Evolutionary conservation across 768 basidiomycete species (phyloP).

Genomic region (Cyclocybe aegerita): DNA sequence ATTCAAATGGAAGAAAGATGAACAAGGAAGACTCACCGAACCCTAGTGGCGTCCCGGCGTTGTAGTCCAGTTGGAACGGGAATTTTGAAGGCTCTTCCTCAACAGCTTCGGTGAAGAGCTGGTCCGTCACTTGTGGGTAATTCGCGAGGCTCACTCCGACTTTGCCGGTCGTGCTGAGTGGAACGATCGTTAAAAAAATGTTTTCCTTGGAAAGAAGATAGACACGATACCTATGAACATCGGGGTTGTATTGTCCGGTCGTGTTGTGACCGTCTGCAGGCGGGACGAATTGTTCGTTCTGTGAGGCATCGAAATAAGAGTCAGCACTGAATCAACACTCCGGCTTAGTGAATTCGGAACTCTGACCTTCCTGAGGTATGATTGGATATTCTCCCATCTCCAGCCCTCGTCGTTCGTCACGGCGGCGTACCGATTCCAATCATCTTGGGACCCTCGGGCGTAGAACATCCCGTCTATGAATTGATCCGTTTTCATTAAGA

Average conservation of each 20-base stretch:
- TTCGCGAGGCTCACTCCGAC: too few relatives aligned
- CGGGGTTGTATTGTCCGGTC: slow-evolving; percentile 27
- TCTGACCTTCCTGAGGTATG: slow-evolving; percentile 23
- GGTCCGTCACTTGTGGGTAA: slow-evolving; percentile 15
- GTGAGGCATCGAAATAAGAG: neutral
- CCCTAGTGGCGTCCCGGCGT: slow-evolving; percentile 29
- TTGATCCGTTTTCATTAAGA: neutral
- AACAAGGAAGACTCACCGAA: slow-evolving; percentile 11
- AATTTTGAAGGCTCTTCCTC: slow-evolving; percentile 19
- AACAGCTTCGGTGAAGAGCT: slow-evolving; percentile 21
- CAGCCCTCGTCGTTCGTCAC: slow-evolving; percentile 48
- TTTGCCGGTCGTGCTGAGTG: too few relatives aligned
- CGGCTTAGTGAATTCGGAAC: too few relatives aligned
- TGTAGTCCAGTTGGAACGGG: slow-evolving; percentile 28
- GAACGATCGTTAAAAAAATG: too few relatives aligned
- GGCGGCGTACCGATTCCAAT: slow-evolving; percentile 52
- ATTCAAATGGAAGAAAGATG: too few relatives aligned
- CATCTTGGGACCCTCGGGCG: slow-evolving; percentile 33
- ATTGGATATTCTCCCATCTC: slow-evolving; percentile 30
- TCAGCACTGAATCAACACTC: too few relatives aligned
- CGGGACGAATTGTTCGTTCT: slow-evolving; percentile 28
- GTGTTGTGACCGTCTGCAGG: slow-evolving; percentile 28
- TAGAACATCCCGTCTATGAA: slow-evolving; percentile 23
- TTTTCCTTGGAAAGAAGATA: too few relatives aligned
- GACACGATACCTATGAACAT: slow-evolving; percentile 16